Evolutionary conservation across 2,329 filamentous ascomycete species (phyloP).

Genomic region (Ascochyta rabiei): DNA sequence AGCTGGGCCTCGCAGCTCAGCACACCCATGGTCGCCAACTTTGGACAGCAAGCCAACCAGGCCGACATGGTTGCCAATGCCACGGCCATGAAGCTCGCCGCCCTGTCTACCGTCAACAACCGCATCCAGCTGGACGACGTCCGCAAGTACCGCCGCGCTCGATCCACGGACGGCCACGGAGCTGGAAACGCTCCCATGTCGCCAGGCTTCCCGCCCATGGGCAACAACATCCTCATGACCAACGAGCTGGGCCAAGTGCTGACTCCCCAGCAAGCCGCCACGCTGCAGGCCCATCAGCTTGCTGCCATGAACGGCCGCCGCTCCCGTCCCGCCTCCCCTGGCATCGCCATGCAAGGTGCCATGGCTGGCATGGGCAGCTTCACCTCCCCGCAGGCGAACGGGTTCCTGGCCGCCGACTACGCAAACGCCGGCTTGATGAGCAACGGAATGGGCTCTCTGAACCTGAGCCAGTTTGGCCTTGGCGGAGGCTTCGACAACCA

Average conservation of each 20-base stretch:
- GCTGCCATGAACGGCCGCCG: constrained; percentile 79
- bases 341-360: constrained; percentile 74
- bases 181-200: constrained; percentile 66
- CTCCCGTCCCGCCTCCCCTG: constrained; percentile 88
- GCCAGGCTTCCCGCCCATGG: constrained; percentile 66
- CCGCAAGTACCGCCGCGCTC: constrained; percentile 89
- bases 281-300: constrained; percentile 74
- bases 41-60: constrained; percentile 70
- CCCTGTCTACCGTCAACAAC: constrained; percentile 96
- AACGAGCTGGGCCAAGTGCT: constrained; percentile 91
- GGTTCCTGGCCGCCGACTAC: constrained; percentile 89
- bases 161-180: constrained; percentile 81
- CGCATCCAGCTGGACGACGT: constrained; percentile 96
- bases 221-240: constrained; percentile 87
- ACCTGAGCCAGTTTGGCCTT: constrained; percentile 71
- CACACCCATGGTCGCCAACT: constrained; percentile 91
- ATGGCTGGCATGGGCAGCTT: constrained; percentile 71
- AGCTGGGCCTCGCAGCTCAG: constrained; percentile 99
- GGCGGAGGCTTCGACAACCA: constrained; percentile 61
- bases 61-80: constrained; percentile 99
- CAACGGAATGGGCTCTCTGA: constrained; percentile 73
- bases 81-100: constrained; percentile 97
- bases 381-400: constrained; percentile 89
- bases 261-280: constrained; percentile 62
- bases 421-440: constrained; percentile 72